These are phyloP conservation scores for Chaetomium fimeti DNA, from an alignment of 495 filamentous ascomycete species.

Conservation along the genomic window DNA sequence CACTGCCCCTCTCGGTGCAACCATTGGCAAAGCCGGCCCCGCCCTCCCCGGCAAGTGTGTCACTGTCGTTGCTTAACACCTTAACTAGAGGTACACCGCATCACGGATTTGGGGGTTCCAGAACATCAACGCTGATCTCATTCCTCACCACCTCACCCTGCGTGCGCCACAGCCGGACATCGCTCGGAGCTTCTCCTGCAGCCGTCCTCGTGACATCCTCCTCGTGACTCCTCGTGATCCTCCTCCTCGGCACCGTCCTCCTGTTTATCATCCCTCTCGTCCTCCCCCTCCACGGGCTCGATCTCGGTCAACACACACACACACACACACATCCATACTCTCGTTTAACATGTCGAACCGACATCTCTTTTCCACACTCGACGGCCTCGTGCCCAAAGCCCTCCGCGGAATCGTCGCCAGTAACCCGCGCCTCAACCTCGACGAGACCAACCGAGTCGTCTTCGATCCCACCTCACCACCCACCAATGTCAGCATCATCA, in stretches of 20 bases:
- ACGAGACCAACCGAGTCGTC: constrained; percentile 57
- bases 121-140: not conserved
- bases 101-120: not conserved
- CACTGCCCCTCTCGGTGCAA: constrained; percentile 30
- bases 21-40: constrained; percentile 17
- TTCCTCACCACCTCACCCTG: not conserved
- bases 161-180: not conserved
- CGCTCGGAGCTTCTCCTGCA: not conserved
- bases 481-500: constrained; percentile 57
- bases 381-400: constrained; percentile 55
- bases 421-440: constrained; percentile 57
- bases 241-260: too few species aligned
- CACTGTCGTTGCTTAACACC: constrained; percentile 25
- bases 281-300: not conserved
- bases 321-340: not conserved
- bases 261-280: too few species aligned
- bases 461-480: constrained; percentile 52
- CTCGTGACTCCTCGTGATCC: too few species aligned
- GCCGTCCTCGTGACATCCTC: too few species aligned
- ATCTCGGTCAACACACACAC: not conserved
- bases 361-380: constrained; percentile 47
- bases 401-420: constrained; percentile 56
- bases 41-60: constrained; percentile 28
- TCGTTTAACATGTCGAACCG: constrained; percentile 43
- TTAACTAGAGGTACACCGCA: too few species aligned